Evolutionary conservation across 352 stramenopile genomes (phyloP), one percentile per base, ranked within the genome.

Genomic region (Phytophthora citricola): DNA sequence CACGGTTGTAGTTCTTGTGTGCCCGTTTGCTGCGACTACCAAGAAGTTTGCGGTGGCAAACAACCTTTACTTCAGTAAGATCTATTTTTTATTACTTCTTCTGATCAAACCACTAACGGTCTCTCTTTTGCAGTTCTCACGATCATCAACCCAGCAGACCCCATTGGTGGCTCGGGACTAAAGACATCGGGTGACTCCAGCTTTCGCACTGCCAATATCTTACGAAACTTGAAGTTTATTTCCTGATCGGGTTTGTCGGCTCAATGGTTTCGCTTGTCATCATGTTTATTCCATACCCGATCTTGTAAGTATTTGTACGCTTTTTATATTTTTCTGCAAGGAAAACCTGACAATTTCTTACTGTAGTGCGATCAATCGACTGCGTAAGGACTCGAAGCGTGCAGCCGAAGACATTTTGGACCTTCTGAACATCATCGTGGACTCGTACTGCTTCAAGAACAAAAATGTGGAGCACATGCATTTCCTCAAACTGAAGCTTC

Each of bases 371-470:
- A 92, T 92, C 40, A 73, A 69, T 5, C 64, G 66, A 9, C 66
- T 93, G 8, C 79, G 78, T 15, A 55, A 71, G 5, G 76, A 93
- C 29, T 81, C 81, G 0, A 54, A 45, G 11, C 59, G 71, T 32
- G 73, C 69, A 2, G 74, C 79, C 8, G 81, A 80, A 9, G 83
- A 90, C 45, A 83, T 93, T 41, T 56, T 90, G 2, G 85, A 92
- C 1, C 63, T 93, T 11, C 71, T 92, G 46, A 92, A 93, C 56
- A 82, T 93, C 41, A 91, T 92, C 26, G 71, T 94, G 26, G 85
- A 94, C 65, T 89, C 85, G 54, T 94, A 94, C 69, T 94, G 85
- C 53, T 94, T 94, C 76, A 90, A 91, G 66, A 91, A 90, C 77
- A 93, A 92, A 58, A 90, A 92, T 58, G 57, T 91, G 17, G 82